Percentiles rank a stretch among this genome's conserved stretches.
These are phyloP conservation scores for Sugiyamaella grinbergsii DNA, from an alignment of 1,139 yeast genomes.

Conservation along the genomic window DNA sequence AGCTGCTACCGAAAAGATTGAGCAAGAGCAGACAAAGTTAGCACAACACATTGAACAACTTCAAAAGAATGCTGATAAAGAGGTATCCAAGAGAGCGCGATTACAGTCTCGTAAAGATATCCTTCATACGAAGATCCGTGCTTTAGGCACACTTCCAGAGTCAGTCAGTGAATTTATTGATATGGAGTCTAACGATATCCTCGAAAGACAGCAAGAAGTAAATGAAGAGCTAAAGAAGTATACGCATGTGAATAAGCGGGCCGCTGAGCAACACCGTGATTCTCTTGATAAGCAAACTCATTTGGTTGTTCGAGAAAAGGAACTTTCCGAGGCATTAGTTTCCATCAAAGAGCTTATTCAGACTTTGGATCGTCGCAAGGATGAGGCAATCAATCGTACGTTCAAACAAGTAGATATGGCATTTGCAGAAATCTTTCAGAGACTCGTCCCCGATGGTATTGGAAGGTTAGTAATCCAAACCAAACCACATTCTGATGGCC, in stretches of 20 bases:
- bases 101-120: slow-evolving; percentile 68
- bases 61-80: slow-evolving; percentile 67
- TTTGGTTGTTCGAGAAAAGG: slow-evolving; percentile 56
- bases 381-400: slow-evolving; percentile 77
- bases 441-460: slow-evolving; percentile 79
- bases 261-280: slow-evolving; percentile 80
- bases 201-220: slow-evolving; percentile 57
- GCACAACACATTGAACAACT: slow-evolving; percentile 61
- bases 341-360: slow-evolving; percentile 74
- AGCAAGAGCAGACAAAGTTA: slow-evolving; percentile 57
- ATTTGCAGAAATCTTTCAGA: slow-evolving; percentile 73
- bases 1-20: slow-evolving; percentile 49
- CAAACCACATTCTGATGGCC: slow-evolving; percentile 32
- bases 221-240: slow-evolving; percentile 63
- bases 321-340: slow-evolving; percentile 66
- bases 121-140: slow-evolving; percentile 71
- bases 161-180: slow-evolving; percentile 59
- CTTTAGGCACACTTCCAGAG: slow-evolving; percentile 83
- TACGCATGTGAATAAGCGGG: slow-evolving; percentile 84
- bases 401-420: slow-evolving; percentile 75
- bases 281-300: slow-evolving; percentile 48
- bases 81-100: slow-evolving; percentile 63
- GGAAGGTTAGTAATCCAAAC: slow-evolving; percentile 53
- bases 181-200: slow-evolving; percentile 53
- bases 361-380: slow-evolving; percentile 76